A percentile compares a stretch with the other conserved stretches of the same genome.
Evolutionary conservation across 2,329 filamentous ascomycete genomes (phyloP).

Genomic region (Clonostachys chloroleuca): DNA sequence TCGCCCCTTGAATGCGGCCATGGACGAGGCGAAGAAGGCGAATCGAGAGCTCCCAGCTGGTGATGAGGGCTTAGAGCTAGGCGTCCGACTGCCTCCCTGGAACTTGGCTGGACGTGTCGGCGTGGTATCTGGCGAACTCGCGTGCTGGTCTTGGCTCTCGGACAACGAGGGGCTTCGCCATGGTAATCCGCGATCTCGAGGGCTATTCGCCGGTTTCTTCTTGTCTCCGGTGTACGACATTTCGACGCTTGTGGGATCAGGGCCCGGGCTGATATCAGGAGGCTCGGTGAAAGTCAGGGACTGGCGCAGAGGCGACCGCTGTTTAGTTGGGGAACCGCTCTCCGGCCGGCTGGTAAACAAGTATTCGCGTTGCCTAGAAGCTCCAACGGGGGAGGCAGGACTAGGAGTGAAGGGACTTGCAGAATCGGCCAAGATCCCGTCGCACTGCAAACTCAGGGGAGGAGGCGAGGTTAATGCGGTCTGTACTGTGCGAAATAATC

Average conservation of each 20-base stretch:
- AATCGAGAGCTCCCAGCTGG: slow-evolving; percentile 30
- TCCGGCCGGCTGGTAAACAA: slow-evolving; percentile 3
- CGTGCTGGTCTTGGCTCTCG: not conserved
- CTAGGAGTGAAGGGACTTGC: too few relatives aligned
- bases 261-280: not conserved
- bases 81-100: slow-evolving; percentile 6
- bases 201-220: slow-evolving; percentile 2
- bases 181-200: not conserved
- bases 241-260: not conserved
- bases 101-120: slow-evolving; percentile 1
- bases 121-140: not conserved
- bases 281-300: slow-evolving; percentile 15
- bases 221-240: slow-evolving; percentile 23
- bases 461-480: too few relatives aligned
- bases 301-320: slow-evolving; percentile 21
- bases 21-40: slow-evolving; percentile 38
- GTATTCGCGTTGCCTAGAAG: too few relatives aligned
- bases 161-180: not conserved
- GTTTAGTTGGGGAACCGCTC: slow-evolving; percentile 15
- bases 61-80: slow-evolving; percentile 24
- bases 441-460: too few relatives aligned
- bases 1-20: slow-evolving; percentile 26
- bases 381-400: too few relatives aligned
- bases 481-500: too few relatives aligned
- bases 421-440: too few relatives aligned